Conservation (phyloP, 2,329 filamentous ascomycete genomes). For the Saccharata proteae region DNA sequence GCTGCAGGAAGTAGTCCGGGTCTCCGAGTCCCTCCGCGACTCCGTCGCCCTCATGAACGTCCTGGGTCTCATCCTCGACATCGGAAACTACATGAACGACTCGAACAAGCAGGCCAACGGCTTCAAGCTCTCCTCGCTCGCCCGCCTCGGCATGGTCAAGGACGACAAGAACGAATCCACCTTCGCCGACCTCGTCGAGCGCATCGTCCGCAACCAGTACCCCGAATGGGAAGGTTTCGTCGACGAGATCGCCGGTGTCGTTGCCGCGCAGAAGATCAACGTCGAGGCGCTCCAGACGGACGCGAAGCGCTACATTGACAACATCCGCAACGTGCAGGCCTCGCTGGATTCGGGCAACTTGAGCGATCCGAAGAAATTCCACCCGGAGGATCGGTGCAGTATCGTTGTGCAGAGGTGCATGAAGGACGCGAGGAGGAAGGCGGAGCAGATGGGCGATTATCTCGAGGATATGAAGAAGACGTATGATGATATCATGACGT, state of each 20-base stretch:
- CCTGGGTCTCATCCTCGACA: constrained; percentile 87
- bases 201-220: constrained; percentile 92
- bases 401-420: constrained; percentile 85
- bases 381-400: constrained; percentile 88
- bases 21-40: constrained; percentile 81
- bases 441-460: constrained; percentile 89
- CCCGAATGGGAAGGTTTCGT: constrained; percentile 87
- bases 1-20: constrained; percentile 71
- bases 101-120: constrained; percentile 95
- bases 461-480: constrained; percentile 83
- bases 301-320: constrained; percentile 85
- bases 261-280: constrained; percentile 78
- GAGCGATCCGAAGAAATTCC: constrained; percentile 94
- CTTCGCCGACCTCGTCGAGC: constrained; percentile 88
- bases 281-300: constrained; percentile 83
- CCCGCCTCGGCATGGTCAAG: constrained; percentile 91
- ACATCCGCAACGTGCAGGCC: constrained; percentile 84
- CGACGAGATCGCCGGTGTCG: constrained; percentile 70
- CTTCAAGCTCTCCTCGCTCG: constrained; percentile 94
- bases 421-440: constrained; percentile 93
- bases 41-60: constrained; percentile 94
- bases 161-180: constrained; percentile 98
- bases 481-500: constrained; percentile 91
- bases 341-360: constrained; percentile 88
- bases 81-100: constrained; percentile 99